A percentile compares a stretch with the other conserved stretches of the same genome.
Conservation (phyloP, 345 rosid species). For the Eucalyptus erythrocorys region DNA sequence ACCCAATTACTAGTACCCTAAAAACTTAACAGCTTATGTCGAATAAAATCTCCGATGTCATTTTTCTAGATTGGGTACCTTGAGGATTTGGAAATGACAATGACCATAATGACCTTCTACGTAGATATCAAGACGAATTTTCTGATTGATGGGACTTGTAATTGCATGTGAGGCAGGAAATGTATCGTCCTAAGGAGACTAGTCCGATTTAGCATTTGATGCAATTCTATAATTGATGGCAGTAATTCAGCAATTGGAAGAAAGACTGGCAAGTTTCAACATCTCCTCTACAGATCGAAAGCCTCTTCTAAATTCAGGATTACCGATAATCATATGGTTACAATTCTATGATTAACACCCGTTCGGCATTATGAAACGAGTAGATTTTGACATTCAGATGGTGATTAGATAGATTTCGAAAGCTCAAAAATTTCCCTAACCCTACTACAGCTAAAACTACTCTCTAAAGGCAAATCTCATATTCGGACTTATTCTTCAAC, state of each 20-base stretch:
- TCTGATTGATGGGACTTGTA: neutral
- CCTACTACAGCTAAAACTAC: neutral
- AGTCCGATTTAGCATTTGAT: too few relatives aligned
- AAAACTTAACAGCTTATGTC: neutral
- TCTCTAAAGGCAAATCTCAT: neutral
- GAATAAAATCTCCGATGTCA: neutral
- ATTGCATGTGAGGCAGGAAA: neutral
- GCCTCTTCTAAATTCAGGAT: neutral
- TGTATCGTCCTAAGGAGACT: neutral
- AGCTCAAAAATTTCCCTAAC: neutral
- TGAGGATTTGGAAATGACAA: neutral
- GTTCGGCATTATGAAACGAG: neutral
- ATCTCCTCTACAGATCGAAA: neutral
- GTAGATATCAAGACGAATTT: neutral
- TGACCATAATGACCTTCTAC: neutral
- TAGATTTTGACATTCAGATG: neutral
- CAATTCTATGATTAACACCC: neutral
- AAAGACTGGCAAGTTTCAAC: neutral
- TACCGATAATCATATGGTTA: neutral
- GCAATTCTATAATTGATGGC: too few relatives aligned
- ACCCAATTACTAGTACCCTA: neutral
- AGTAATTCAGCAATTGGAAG: too few relatives aligned
- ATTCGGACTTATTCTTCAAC: neutral
- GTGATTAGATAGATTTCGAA: neutral
- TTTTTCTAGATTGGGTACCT: neutral